Evolutionary conservation across 345 rosid genomes (phyloP), one percentile per base, ranked within the genome.

Genomic region (Ceriops tagal): DNA sequence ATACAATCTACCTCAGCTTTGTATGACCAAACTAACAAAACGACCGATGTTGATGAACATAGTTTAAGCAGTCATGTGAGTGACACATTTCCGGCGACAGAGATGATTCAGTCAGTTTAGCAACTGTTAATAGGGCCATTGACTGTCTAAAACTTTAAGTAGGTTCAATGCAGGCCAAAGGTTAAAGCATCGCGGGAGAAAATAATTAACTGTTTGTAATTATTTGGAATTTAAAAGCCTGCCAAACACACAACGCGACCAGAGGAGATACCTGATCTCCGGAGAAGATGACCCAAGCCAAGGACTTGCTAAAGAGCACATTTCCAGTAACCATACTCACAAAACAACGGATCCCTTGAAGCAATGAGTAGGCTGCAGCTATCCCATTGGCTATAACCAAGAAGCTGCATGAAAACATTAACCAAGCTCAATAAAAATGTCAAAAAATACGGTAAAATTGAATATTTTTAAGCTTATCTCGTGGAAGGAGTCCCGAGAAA

Each of bases 211-310:
- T 24, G 26, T 0, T 9, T 19, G 15, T 37, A 60, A 34, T 49
- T 19, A 53, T 32, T 28, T 24, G 37, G 8, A 8, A 34, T 34
- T 34, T 34, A 34, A 34, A 34, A 34, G 37, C 37, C 37, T 7
- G 37, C 37, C 37, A 0, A 34, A 34, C 8, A 34, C 37, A 34
- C 6, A 21, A 43, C 4, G 18, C 15, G 16, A 43, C 49, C 49
- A 15, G 3, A 21, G 10, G 26, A 35, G 37, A 37, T 53, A 91
- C 98, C 96, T 93, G 98, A 75, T 95, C 99, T 35, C 83, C 86
- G 35, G 92, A 83, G 88, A 95, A 92, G 77, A 92, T 87, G 67
- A 78, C 82, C 96, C 96, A 91, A 73, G 97, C 97, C 16, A 92
- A 60, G 52, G 96, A 81, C 82, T 85, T 95, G 77, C 76, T 88